Conservation (phyloP, 257 asterid genomes). For the Solanum chiquidenum region DNA sequence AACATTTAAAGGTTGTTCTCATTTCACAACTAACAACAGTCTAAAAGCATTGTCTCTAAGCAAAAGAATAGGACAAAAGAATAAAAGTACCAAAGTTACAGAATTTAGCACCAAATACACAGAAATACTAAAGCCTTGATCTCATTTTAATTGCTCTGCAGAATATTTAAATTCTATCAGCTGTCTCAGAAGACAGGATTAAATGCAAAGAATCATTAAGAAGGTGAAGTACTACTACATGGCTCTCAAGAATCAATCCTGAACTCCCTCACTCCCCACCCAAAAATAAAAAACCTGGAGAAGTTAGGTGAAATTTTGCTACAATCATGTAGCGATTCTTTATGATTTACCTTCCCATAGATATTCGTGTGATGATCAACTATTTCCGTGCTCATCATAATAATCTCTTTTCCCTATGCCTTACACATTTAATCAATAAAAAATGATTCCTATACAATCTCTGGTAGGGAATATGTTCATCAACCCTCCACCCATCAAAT, state of each 20-base stretch:
- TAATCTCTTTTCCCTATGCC: background rate
- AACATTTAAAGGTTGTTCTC: background rate
- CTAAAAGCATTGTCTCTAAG: background rate
- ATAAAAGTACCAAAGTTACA: background rate
- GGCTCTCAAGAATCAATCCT: background rate
- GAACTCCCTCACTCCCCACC: background rate
- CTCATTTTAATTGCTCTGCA: background rate
- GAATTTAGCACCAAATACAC: background rate
- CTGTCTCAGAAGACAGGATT: background rate
- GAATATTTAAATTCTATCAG: background rate
- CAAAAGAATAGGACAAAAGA: background rate
- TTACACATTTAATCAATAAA: background rate
- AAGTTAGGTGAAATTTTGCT: background rate
- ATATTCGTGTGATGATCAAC: background rate
- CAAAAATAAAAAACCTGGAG: background rate
- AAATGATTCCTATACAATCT: background rate
- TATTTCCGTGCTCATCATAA: background rate
- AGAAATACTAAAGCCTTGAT: background rate
- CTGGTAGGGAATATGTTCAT: background rate
- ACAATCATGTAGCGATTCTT: background rate
- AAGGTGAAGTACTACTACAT: background rate
- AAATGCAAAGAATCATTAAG: background rate
- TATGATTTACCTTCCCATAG: background rate
- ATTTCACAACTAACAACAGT: background rate
- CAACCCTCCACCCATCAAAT: background rate